These are phyloP conservation scores for Alternaria sp. DNA, from an alignment of 2,329 filamentous ascomycete genomes.

Conservation along the genomic window DNA sequence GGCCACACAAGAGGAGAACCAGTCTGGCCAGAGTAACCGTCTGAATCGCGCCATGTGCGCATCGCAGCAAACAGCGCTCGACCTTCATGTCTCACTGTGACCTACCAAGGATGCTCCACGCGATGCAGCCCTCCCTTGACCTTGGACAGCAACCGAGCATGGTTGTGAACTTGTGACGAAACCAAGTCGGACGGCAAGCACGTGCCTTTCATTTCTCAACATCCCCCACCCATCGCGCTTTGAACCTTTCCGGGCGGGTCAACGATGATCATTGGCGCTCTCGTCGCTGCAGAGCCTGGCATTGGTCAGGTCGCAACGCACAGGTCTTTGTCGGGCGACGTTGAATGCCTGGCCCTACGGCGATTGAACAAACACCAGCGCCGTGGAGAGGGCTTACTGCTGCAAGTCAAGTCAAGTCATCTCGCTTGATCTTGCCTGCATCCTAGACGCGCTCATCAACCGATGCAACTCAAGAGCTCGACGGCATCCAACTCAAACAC, in stretches of 20 bases:
- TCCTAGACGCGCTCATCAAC: constrained; percentile 11
- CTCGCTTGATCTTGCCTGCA: constrained; percentile 10
- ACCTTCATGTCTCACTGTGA: constrained; percentile 12
- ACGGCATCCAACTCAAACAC: constrained; percentile 13
- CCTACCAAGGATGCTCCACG: constrained; percentile 14
- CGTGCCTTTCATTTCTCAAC: constrained; percentile 17
- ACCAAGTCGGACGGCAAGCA: background rate
- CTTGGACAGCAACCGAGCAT: constrained; percentile 2
- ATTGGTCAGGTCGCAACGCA: constrained; percentile 44
- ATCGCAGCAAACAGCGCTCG: constrained; percentile 21
- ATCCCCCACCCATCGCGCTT: constrained; percentile 10
- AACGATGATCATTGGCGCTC: constrained; percentile 21
- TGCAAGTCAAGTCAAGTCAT: constrained; percentile 16
- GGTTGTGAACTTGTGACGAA: background rate
- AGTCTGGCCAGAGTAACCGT: constrained; percentile 14
- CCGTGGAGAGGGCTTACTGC: constrained; percentile 14
- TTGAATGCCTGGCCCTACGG: constrained; percentile 22
- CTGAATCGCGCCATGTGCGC: constrained; percentile 21
- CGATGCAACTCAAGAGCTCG: constrained; percentile 25
- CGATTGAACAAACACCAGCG: constrained; percentile 19
- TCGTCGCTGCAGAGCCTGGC: constrained; percentile 12
- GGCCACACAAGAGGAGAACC: background rate
- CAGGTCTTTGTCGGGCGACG: constrained; percentile 24
- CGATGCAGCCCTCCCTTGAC: constrained; percentile 15
- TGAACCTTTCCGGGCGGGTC: constrained; percentile 10